Conservation (phyloP, 2,329 filamentous ascomycete genomes). For the Ophiostoma himal-ulmi region DNA sequence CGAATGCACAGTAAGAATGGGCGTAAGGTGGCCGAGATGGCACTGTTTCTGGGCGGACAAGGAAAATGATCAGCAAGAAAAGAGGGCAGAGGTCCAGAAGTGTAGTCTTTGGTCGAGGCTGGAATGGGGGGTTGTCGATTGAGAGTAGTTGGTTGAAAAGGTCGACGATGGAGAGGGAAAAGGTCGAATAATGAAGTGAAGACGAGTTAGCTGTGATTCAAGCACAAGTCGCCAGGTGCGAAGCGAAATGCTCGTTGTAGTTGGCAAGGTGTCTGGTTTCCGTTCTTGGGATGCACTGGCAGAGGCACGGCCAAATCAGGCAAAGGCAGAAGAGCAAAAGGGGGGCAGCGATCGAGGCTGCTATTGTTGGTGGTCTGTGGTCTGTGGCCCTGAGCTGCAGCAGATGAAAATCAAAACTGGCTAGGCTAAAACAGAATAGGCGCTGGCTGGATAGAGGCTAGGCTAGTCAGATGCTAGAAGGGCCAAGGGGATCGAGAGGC, state of each 20-base stretch:
- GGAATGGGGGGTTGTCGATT: neutral
- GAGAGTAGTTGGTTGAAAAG: neutral
- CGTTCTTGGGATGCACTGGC: constrained; percentile 13
- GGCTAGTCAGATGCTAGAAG: neutral
- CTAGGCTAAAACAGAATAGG: neutral
- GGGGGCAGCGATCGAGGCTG: constrained; percentile 4
- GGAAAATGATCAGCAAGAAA: constrained; percentile 11
- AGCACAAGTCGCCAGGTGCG: neutral
- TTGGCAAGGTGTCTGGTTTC: neutral
- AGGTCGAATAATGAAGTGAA: neutral
- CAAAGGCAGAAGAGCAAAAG: constrained; percentile 10
- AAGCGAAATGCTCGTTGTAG: constrained; percentile 8
- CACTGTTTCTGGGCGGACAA: constrained; percentile 17
- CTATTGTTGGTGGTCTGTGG: neutral
- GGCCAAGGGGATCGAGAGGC: neutral
- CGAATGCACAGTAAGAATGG: constrained; percentile 19
- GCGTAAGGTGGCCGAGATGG: constrained; percentile 5
- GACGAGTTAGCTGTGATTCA: neutral
- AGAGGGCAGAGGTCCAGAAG: neutral
- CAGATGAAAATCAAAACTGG: neutral
- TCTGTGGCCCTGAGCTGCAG: constrained; percentile 7
- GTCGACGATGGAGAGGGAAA: neutral
- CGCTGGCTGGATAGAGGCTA: neutral
- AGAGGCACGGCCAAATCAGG: constrained; percentile 11
- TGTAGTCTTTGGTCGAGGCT: constrained; percentile 9